Conservation (phyloP, 257 asterid genomes). For the Lithospermum erythrorhizon region DNA sequence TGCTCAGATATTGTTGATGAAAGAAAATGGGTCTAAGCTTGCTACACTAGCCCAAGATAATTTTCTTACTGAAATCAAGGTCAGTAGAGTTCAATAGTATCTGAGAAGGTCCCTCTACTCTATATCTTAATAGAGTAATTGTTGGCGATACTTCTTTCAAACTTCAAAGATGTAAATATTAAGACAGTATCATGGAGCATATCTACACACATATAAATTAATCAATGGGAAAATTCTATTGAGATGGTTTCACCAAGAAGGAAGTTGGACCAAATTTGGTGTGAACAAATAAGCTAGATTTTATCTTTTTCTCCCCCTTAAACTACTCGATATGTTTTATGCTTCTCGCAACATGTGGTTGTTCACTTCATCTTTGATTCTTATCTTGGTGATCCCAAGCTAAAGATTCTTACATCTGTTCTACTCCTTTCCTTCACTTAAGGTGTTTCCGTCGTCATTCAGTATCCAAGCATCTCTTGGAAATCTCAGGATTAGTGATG, state of each 20-base stretch:
- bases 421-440: conserved; percentile 9
- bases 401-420: background rate
- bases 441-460: conserved; percentile 95
- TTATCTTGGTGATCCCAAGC: background rate
- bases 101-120: background rate
- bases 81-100: conserved; percentile 9
- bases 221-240: too few relatives aligned
- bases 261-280: background rate
- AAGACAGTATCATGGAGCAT: background rate
- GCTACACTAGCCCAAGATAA: conserved; percentile 85
- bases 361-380: background rate
- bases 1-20: conserved; percentile 90
- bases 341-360: background rate
- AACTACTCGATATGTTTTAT: background rate
- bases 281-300: background rate
- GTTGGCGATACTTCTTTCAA: background rate
- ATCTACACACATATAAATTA: background rate
- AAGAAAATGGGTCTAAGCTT: conserved; percentile 69
- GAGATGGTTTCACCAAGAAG: background rate
- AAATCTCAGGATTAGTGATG: conserved; percentile 90
- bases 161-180: background rate
- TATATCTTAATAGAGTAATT: background rate
- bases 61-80: conserved; percentile 87
- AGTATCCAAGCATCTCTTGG: conserved; percentile 94
- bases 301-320: background rate